A percentile compares a stretch with the other conserved stretches of the same genome.
These are phyloP conservation scores for Chalara sp. DNA, from an alignment of 2,329 filamentous ascomycete genomes.

Conservation along the genomic window DNA sequence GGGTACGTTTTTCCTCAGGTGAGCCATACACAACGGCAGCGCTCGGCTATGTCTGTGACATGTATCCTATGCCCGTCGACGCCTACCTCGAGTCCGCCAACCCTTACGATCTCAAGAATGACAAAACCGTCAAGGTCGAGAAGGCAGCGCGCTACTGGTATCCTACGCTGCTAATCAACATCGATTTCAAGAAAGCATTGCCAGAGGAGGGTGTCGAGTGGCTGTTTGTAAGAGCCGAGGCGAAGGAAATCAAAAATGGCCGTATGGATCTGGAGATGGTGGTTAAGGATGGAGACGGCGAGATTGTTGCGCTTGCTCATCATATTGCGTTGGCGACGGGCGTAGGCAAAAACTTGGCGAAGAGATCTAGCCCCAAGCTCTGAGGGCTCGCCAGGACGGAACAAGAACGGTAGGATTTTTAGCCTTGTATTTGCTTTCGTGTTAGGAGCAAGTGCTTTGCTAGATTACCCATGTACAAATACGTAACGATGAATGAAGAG, in stretches of 20 bases:
- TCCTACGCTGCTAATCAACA: constrained; percentile 60
- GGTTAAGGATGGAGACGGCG: constrained; percentile 55
- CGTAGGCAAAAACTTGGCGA: constrained; percentile 50
- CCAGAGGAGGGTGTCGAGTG: constrained; percentile 64
- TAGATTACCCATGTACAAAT: no score
- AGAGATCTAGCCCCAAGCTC: neutral
- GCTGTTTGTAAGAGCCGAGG: constrained; percentile 58
- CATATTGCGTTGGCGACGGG: constrained; percentile 61
- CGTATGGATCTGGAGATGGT: constrained; percentile 69
- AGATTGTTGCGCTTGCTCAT: constrained; percentile 60
- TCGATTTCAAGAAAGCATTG: constrained; percentile 70
- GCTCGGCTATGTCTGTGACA: constrained; percentile 61
- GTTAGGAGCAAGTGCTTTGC: no score
- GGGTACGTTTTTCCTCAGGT: constrained; percentile 55
- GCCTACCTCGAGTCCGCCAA: constrained; percentile 30
- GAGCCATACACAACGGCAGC: constrained; percentile 57
- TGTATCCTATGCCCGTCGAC: constrained; percentile 59
- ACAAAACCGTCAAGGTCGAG: constrained; percentile 16
- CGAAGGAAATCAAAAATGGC: constrained; percentile 64
- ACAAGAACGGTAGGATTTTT: no score
- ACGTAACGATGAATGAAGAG: no score
- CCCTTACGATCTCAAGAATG: constrained; percentile 16
- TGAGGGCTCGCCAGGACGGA: no score
- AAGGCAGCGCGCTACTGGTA: constrained; percentile 25
- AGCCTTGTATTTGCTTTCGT: no score